A percentile compares a stretch with the other conserved stretches of the same genome.
Conservation (phyloP, 768 basidiomycete genomes). For the Tricholoma bakamatsutake region DNA sequence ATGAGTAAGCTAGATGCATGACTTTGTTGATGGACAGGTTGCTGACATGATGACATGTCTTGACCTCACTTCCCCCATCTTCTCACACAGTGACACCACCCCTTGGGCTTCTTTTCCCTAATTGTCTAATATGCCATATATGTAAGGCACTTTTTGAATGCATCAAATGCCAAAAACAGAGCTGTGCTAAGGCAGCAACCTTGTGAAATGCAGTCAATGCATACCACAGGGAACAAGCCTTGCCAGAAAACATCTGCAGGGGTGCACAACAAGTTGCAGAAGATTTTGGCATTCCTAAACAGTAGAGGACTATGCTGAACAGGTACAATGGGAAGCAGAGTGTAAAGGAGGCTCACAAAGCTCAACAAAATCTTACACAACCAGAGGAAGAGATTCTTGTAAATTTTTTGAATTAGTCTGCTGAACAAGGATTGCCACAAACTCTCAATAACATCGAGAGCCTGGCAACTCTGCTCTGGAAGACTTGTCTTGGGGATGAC, state of each 20-base stretch:
- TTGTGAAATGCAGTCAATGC: slow-evolving; percentile 3
- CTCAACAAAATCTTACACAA: slow-evolving; percentile 21
- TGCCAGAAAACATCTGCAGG: background rate
- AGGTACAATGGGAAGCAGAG: background rate
- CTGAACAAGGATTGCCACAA: slow-evolving; percentile 22
- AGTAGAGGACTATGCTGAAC: slow-evolving; percentile 13
- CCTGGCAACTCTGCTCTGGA: slow-evolving; percentile 23
- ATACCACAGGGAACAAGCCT: background rate
- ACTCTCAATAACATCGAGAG: slow-evolving; percentile 12
- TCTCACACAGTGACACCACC: no score
- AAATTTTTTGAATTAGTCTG: slow-evolving; percentile 20
- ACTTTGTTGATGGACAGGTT: no score
- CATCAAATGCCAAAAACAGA: slow-evolving; percentile 5
- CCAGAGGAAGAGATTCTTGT: slow-evolving; percentile 24
- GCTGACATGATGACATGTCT: no score
- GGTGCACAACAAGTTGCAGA: slow-evolving; percentile 9
- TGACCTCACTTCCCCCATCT: no score
- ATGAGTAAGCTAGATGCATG: no score
- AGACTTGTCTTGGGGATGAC: slow-evolving; percentile 6
- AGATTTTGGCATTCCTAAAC: slow-evolving; percentile 13
- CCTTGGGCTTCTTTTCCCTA: no score
- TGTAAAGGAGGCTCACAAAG: slow-evolving; percentile 13
- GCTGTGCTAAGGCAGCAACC: background rate
- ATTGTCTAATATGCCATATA: no score
- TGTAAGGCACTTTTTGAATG: slow-evolving; percentile 3